Percentiles rank a stretch among this genome's conserved stretches.
These are phyloP conservation scores for Calonectria montana DNA, from an alignment of 2,329 filamentous ascomycete species.

Conservation along the genomic window DNA sequence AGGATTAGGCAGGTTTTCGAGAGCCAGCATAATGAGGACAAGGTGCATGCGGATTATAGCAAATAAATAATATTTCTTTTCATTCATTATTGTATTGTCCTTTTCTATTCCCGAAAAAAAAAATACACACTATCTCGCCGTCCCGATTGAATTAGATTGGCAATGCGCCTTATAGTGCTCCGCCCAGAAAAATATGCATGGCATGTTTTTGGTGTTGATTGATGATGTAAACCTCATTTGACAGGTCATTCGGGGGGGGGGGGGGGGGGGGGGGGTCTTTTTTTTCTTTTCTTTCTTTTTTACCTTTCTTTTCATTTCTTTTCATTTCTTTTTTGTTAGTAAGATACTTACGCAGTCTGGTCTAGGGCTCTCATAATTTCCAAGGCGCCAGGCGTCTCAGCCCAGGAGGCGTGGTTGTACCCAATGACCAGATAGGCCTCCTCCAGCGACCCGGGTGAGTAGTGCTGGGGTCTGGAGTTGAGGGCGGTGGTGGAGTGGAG, in stretches of 20 bases:
- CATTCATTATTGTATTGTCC: background rate
- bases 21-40: too few relatives aligned
- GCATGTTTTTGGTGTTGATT: background rate
- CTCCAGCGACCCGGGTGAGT: conserved; percentile 14
- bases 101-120: background rate
- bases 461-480: conserved; percentile 8
- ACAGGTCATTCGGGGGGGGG: too few relatives aligned
- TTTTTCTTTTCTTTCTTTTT: too few relatives aligned
- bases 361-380: conserved; percentile 8
- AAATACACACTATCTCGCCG: background rate
- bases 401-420: conserved; percentile 26
- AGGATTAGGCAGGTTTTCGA: too few relatives aligned
- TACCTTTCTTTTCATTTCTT: background rate
- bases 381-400: conserved; percentile 32
- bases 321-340: too few relatives aligned
- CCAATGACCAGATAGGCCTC: conserved; percentile 32
- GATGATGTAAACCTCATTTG: background rate
- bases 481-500: background rate
- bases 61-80: background rate
- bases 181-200: background rate
- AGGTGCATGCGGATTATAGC: background rate
- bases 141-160: background rate
- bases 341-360: background rate
- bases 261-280: too few relatives aligned
- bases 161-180: background rate